Conservation (phyloP, 2,329 filamentous ascomycete genomes). For the Aspergillus aculeatus region DNA sequence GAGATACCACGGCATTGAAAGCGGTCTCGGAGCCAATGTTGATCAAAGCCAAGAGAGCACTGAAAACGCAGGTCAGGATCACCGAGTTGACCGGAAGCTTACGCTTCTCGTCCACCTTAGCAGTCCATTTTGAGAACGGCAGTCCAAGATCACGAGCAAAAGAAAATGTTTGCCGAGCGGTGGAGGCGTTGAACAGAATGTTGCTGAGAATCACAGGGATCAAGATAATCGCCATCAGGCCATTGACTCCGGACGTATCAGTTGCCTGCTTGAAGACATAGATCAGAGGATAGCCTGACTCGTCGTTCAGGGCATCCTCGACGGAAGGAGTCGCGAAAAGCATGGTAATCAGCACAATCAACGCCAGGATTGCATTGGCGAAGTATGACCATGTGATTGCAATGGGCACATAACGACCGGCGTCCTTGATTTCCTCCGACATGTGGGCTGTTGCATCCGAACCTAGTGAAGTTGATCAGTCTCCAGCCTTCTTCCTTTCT, state of each 20-base stretch:
- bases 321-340: slow-evolving; percentile 40
- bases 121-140: slow-evolving; percentile 43
- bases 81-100: slow-evolving; percentile 47
- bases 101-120: slow-evolving; percentile 35
- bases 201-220: slow-evolving; percentile 40
- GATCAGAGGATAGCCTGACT: slow-evolving; percentile 48
- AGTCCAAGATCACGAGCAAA: slow-evolving; percentile 47
- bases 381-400: slow-evolving; percentile 48
- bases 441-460: slow-evolving; percentile 37
- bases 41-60: slow-evolving; percentile 46
- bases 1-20: slow-evolving; percentile 53
- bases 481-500: background rate
- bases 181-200: slow-evolving; percentile 41
- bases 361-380: slow-evolving; percentile 46
- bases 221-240: slow-evolving; percentile 5
- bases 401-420: slow-evolving; percentile 45
- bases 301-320: slow-evolving; percentile 37
- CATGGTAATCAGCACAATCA: slow-evolving; percentile 47
- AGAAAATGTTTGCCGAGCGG: slow-evolving; percentile 42
- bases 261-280: slow-evolving; percentile 45
- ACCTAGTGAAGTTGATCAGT: background rate
- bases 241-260: slow-evolving; percentile 26
- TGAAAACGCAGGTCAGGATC: slow-evolving; percentile 30
- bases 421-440: slow-evolving; percentile 51
- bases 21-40: slow-evolving; percentile 53